Evolutionary conservation across 345 rosid genomes (phyloP).

Genomic region (Passiflora organensis): DNA sequence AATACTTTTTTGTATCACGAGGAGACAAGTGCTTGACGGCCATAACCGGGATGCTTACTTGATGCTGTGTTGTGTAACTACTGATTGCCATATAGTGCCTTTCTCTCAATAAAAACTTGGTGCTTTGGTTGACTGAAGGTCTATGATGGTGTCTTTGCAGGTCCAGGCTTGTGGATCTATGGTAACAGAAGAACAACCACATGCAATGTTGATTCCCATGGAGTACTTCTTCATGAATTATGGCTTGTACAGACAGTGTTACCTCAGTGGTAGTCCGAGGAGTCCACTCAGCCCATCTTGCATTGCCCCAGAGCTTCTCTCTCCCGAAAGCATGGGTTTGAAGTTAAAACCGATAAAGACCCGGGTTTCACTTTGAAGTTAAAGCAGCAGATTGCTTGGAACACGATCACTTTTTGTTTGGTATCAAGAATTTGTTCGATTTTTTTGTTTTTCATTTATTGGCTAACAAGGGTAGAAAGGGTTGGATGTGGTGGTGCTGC

Average conservation of each 20-base stretch:
- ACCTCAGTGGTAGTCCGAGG: conserved; percentile 22
- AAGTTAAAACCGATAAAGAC: conserved; percentile 28
- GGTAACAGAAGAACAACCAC: conserved; percentile 33
- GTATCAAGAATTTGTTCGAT: conserved; percentile 1
- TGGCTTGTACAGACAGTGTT: conserved; percentile 23
- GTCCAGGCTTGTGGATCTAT: conserved; percentile 31
- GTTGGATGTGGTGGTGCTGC: no score
- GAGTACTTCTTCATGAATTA: conserved; percentile 31
- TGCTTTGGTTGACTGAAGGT: no score
- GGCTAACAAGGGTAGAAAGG: conserved; percentile 1
- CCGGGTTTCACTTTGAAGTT: conserved; percentile 9
- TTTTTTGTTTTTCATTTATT: conserved; percentile 2
- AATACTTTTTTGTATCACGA: not conserved
- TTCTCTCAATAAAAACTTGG: no score
- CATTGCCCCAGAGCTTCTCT: conserved; percentile 30
- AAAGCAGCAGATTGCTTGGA: not conserved
- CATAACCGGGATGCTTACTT: no score
- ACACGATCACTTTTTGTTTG: not conserved
- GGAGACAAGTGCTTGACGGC: no score
- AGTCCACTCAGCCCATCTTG: conserved; percentile 31
- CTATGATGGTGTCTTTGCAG: conserved; percentile 5
- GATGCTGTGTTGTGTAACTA: no score
- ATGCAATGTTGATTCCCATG: conserved; percentile 30
- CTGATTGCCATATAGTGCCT: no score
- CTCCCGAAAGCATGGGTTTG: conserved; percentile 35